Percentiles rank a stretch among this genome's conserved stretches.
Evolutionary conservation across 192 early-diverging fungal species (phyloP).

Genomic region (Backusella sp.): DNA sequence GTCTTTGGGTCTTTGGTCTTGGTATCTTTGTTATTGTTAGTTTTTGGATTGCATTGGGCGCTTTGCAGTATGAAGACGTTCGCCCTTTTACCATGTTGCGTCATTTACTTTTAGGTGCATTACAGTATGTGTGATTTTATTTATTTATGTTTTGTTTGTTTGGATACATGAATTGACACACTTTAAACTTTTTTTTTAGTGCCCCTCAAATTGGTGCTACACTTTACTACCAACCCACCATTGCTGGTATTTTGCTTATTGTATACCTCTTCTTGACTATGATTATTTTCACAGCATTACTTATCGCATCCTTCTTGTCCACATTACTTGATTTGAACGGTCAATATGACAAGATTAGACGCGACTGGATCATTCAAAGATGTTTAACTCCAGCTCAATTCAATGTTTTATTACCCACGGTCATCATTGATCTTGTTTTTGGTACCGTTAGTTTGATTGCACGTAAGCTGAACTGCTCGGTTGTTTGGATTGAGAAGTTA

Average conservation of each 20-base stretch:
- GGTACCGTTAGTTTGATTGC: not conserved
- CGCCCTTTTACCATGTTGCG: constrained; percentile 19
- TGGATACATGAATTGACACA: not conserved
- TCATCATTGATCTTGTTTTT: constrained; percentile 14
- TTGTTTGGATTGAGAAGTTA: constrained; percentile 8
- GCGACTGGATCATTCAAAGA: not conserved
- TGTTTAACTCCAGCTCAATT: not conserved
- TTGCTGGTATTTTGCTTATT: constrained; percentile 22
- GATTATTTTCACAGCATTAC: constrained; percentile 16
- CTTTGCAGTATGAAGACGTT: constrained; percentile 29
- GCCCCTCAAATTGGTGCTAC: constrained; percentile 35
- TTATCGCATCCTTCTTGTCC: constrained; percentile 29
- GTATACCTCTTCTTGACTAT: constrained; percentile 30
- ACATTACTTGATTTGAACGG: constrained; percentile 16
- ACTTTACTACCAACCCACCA: constrained; percentile 23
- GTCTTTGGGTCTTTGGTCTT: constrained; percentile 18
- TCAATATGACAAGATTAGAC: not conserved
- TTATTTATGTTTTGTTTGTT: not conserved
- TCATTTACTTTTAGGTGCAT: constrained; percentile 31
- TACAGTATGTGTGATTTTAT: constrained; percentile 20
- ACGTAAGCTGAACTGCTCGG: not conserved
- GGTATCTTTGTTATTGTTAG: constrained; percentile 13
- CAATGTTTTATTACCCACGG: constrained; percentile 8
- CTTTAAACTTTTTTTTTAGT: constrained; percentile 15
- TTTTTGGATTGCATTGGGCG: constrained; percentile 32